A percentile compares a stretch with the other conserved stretches of the same genome.
Conservation (phyloP, 2,329 filamentous ascomycete species). For the Apiospora aurea region DNA sequence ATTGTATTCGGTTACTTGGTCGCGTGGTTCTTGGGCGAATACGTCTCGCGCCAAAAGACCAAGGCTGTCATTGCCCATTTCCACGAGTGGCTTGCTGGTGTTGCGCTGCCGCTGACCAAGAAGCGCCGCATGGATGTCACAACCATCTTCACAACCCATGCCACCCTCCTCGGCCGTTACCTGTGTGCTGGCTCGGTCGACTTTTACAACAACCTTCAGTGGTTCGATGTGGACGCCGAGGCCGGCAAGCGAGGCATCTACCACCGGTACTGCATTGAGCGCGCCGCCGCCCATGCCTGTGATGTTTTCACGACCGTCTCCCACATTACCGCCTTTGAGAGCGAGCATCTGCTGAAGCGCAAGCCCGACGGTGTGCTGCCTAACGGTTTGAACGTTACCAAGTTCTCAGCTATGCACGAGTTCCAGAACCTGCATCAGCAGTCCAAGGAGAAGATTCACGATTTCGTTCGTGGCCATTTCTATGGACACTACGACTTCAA, state of each 20-base stretch:
- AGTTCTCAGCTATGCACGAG: constrained; percentile 97
- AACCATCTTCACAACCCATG: constrained; percentile 98
- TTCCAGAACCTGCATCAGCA: constrained; percentile 98
- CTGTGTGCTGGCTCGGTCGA: constrained; percentile 97
- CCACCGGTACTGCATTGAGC: constrained; percentile 97
- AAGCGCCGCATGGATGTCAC: constrained; percentile 95
- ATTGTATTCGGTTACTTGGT: constrained; percentile 98
- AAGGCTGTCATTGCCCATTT: constrained; percentile 96
- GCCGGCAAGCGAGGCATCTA: constrained; percentile 98
- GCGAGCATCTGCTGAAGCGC: constrained; percentile 94
- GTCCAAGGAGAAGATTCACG: constrained; percentile 96
- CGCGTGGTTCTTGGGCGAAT: constrained; percentile 99
- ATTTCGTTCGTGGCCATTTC: constrained; percentile 97
- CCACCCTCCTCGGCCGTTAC: constrained; percentile 92
- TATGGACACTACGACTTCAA: constrained; percentile 99
- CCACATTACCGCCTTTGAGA: constrained; percentile 98
- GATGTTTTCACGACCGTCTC: constrained; percentile 99
- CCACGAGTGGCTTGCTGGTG: constrained; percentile 97
- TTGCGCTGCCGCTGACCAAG: constrained; percentile 89
- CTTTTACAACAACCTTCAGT: constrained; percentile 98
- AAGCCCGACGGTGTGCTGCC: constrained; percentile 97
- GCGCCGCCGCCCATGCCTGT: constrained; percentile 86
- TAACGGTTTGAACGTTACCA: constrained; percentile 97
- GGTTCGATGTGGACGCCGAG: constrained; percentile 95
- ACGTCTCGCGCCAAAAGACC: constrained; percentile 89